Conservation (phyloP, 768 basidiomycete genomes). For the Mrakia frigida region DNA sequence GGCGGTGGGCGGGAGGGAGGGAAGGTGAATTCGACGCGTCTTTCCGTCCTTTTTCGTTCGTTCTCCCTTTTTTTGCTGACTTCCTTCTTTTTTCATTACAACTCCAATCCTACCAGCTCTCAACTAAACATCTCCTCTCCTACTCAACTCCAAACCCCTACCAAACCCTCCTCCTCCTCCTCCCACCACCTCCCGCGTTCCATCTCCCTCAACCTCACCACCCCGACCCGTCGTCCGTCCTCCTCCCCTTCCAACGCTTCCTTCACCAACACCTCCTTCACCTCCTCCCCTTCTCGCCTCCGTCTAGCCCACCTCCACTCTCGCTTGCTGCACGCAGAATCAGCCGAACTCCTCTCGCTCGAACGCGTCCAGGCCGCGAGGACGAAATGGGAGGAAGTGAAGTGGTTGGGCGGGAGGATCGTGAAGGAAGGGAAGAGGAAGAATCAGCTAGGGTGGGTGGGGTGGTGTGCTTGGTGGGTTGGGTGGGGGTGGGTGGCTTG, state of each 20-base stretch:
- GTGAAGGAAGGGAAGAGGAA: background rate
- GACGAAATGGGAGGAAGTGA: background rate
- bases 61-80: background rate
- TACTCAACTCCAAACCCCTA: background rate
- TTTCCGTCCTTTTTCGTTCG: background rate
- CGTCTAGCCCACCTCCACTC: slow-evolving; percentile 22
- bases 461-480: background rate
- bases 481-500: slow-evolving; percentile 1
- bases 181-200: background rate
- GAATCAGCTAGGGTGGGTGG: background rate
- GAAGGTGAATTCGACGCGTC: background rate
- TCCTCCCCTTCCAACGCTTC: background rate
- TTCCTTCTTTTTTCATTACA: background rate
- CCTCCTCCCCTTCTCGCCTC: slow-evolving; percentile 21
- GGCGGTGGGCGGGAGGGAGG: background rate
- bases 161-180: background rate
- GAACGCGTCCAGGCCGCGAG: background rate
- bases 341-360: background rate
- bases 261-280: background rate
- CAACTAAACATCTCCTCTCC: background rate
- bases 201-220: background rate
- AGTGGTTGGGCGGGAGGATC: slow-evolving; percentile 14
- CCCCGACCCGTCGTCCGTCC: background rate
- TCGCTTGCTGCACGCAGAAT: slow-evolving; percentile 2
- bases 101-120: no score